Evolutionary conservation across 2,329 filamentous ascomycete genomes (phyloP).

Genomic region (Emericellopsis atlantica): DNA sequence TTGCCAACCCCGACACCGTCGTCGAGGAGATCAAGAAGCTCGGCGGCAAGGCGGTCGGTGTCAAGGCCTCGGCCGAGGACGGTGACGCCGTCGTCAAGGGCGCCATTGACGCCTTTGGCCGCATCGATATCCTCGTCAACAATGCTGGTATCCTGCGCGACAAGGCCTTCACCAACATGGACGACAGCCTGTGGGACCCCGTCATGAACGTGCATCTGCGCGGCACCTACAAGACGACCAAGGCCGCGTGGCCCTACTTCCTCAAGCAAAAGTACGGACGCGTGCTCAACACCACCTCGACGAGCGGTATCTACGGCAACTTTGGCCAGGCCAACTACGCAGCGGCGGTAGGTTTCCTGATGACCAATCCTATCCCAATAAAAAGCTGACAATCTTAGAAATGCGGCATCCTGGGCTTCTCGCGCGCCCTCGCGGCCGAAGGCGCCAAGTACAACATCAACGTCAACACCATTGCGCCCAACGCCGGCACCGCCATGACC

Average conservation of each 20-base stretch:
- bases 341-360: conserved; percentile 52
- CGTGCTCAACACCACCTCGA: conserved; percentile 92
- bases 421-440: conserved; percentile 82
- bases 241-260: conserved; percentile 96
- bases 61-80: conserved; percentile 88
- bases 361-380: background rate
- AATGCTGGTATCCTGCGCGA: conserved; percentile 96
- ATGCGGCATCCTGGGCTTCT: conserved; percentile 89
- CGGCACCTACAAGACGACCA: conserved; percentile 92
- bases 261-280: conserved; percentile 98
- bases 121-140: conserved; percentile 92
- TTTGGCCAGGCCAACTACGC: conserved; percentile 98
- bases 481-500: conserved; percentile 93
- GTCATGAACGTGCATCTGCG: conserved; percentile 87
- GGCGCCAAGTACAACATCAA: conserved; percentile 96
- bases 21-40: conserved; percentile 85
- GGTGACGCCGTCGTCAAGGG: conserved; percentile 84
- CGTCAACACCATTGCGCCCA: conserved; percentile 96
- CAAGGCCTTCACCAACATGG: conserved; percentile 98
- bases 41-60: conserved; percentile 81
- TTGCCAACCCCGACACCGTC: conserved; percentile 81
- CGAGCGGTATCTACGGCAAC: conserved; percentile 96
- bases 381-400: conserved; percentile 36
- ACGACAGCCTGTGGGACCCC: conserved; percentile 82
- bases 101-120: conserved; percentile 86